These are phyloP conservation scores for Croton setiger DNA, from an alignment of 441 rosid genomes.

Conservation along the genomic window DNA sequence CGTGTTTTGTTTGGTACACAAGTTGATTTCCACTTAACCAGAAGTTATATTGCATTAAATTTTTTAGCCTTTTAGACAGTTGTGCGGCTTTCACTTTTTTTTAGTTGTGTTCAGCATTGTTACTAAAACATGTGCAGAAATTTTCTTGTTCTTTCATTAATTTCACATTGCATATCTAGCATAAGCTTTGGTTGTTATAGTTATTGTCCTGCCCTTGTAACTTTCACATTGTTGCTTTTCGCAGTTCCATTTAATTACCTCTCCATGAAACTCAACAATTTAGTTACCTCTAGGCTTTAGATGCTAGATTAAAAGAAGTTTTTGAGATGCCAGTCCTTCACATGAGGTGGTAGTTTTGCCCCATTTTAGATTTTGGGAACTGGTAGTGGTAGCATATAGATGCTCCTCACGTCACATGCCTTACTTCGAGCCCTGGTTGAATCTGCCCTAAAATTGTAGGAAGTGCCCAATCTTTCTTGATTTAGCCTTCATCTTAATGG, in stretches of 20 bases:
- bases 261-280: no score
- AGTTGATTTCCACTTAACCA: background rate
- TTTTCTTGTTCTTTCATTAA: background rate
- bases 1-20: background rate
- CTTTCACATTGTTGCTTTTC: background rate
- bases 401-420: background rate
- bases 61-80: background rate
- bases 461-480: background rate
- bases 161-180: background rate
- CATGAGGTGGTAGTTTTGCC: background rate
- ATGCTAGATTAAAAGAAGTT: no score
- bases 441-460: background rate
- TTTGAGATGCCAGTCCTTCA: background rate
- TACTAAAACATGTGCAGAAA: background rate
- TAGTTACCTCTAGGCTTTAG: background rate
- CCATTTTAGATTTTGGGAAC: background rate
- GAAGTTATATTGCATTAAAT: background rate
- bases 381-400: background rate
- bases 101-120: conserved; percentile 3
- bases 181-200: background rate
- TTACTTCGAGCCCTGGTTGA: background rate
- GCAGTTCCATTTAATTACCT: no score
- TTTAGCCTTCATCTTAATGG: background rate
- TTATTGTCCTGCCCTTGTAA: background rate
- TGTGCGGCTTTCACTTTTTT: conserved; percentile 1